A percentile compares a stretch with the other conserved stretches of the same genome.
Evolutionary conservation across 2,329 filamentous ascomycete species (phyloP).

Genomic region (Escovopsis sp.): DNA sequence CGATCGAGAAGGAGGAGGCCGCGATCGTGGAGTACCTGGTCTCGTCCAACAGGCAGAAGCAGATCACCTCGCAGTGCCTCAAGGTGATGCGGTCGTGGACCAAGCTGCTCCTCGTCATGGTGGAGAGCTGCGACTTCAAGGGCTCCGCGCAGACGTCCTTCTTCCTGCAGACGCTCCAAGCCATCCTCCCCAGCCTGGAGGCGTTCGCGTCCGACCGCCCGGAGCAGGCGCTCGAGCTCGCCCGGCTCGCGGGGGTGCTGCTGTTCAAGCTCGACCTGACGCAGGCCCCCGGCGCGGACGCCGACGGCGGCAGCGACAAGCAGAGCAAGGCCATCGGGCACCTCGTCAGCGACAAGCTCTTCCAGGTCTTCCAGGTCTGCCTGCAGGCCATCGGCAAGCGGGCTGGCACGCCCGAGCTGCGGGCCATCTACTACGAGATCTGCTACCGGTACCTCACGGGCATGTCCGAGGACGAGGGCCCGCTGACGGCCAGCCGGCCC

Average conservation of each 20-base stretch:
- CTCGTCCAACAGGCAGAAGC: constrained; percentile 48
- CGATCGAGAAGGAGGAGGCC: constrained; percentile 43
- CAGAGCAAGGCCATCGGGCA: constrained; percentile 42
- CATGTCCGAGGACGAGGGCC: constrained; percentile 39
- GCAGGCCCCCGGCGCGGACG: constrained; percentile 11
- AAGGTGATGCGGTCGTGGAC: constrained; percentile 70
- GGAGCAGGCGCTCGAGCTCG: constrained; percentile 59
- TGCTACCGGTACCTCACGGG: constrained; percentile 73
- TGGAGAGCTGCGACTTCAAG: constrained; percentile 70
- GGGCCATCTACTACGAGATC: constrained; percentile 81
- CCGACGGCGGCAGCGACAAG: constrained; percentile 18
- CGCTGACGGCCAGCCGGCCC: constrained; percentile 30
- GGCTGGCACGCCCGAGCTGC: constrained; percentile 53
- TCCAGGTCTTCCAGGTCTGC: constrained; percentile 80
- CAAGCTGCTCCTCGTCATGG: constrained; percentile 67
- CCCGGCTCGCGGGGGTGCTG: constrained; percentile 58
- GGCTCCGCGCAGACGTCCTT: constrained; percentile 58
- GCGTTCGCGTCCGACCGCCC: constrained; percentile 54
- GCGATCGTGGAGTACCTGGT: constrained; percentile 45
- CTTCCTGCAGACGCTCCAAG: constrained; percentile 72
- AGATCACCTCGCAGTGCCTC: constrained; percentile 42
- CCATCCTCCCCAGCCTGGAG: constrained; percentile 79
- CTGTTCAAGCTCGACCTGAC: constrained; percentile 55
- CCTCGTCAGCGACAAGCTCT: constrained; percentile 74
- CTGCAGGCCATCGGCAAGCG: constrained; percentile 65